Evolutionary conservation across 129 eudicot genomes (phyloP).

Genomic region (carrot (Daucus carota)): DH1_v3.0 NC_030383.2:61236001-61236500

Average conservation of each 20-base stretch:
- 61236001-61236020: too few species aligned
- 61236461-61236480: not conserved
- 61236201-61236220: not conserved
- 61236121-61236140: too few species aligned
- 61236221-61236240: not conserved
- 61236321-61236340: conserved; percentile 5
- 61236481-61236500: conserved; percentile 10
- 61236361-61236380: not conserved
- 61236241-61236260: not conserved
- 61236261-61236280: conserved; percentile 4
- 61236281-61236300: not conserved
- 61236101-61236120: too few species aligned
- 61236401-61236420: conserved; percentile 1
- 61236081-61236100: too few species aligned
- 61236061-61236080: too few species aligned
- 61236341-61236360: conserved; percentile 2
- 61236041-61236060: too few species aligned
- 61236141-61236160: too few species aligned
- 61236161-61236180: too few species aligned
- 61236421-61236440: not conserved
- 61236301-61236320: conserved; percentile 3
- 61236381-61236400: conserved; percentile 6
- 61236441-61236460: conserved; percentile 1
- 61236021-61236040: too few species aligned
- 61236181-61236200: too few species aligned